Evolutionary conservation across 441 rosid genomes (phyloP).

Genomic region (Capsella rubella): DNA sequence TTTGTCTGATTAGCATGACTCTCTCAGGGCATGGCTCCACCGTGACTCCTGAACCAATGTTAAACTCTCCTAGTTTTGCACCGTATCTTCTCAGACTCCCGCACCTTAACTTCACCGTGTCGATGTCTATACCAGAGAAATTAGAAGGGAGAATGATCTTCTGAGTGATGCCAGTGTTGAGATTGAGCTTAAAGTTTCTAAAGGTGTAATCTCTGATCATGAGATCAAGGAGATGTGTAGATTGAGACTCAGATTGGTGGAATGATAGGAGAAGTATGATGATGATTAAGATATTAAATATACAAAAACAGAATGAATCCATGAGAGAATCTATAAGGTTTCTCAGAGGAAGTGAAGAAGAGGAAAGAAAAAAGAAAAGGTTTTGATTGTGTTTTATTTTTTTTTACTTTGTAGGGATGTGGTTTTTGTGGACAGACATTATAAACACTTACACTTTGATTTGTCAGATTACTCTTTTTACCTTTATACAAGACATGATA

Average conservation of each 20-base stretch:
- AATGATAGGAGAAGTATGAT: slow-evolving; percentile 50
- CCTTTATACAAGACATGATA: slow-evolving; percentile 26
- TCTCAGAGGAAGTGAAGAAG: slow-evolving; percentile 32
- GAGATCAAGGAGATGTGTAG: slow-evolving; percentile 68
- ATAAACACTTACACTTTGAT: slow-evolving; percentile 34
- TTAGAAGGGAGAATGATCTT: slow-evolving; percentile 66
- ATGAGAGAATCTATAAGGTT: slow-evolving; percentile 34
- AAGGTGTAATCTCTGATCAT: slow-evolving; percentile 78
- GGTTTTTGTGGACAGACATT: slow-evolving; percentile 24
- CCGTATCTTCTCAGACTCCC: slow-evolving; percentile 86
- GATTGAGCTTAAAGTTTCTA: slow-evolving; percentile 53
- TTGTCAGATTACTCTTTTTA: slow-evolving; percentile 36
- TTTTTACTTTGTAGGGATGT: slow-evolving; percentile 27
- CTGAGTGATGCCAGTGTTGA: slow-evolving; percentile 67
- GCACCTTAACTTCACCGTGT: slow-evolving; percentile 71
- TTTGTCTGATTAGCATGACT: slow-evolving; percentile 77
- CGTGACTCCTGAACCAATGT: slow-evolving; percentile 62
- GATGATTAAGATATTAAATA: slow-evolving; percentile 17
- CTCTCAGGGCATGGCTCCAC: slow-evolving; percentile 84
- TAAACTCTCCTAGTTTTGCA: slow-evolving; percentile 74
- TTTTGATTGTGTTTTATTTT: slow-evolving; percentile 19
- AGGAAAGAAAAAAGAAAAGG: slow-evolving; percentile 2
- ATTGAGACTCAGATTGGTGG: slow-evolving; percentile 49
- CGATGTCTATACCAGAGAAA: slow-evolving; percentile 74
- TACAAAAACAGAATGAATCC: slow-evolving; percentile 33